Conservation (phyloP, 805 yeast species). For the Ogataea kodamae region DNA sequence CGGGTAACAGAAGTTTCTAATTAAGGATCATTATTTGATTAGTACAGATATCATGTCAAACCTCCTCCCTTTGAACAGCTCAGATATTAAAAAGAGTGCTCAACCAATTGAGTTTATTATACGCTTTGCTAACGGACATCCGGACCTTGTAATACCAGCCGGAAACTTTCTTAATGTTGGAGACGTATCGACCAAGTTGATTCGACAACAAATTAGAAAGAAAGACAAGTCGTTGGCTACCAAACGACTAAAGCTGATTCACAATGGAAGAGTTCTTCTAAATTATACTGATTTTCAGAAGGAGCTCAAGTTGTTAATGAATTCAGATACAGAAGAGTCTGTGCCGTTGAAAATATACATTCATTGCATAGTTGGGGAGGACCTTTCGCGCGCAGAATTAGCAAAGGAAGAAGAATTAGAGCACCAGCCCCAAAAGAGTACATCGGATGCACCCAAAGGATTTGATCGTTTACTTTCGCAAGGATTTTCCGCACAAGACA, state of each 20-base stretch:
- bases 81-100: conserved; percentile 10
- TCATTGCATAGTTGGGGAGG: conserved; percentile 78
- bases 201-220: conserved; percentile 43
- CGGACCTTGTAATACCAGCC: conserved; percentile 40
- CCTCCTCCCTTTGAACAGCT: conserved; percentile 18
- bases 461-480: conserved; percentile 80
- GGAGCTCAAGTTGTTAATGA: conserved; percentile 38
- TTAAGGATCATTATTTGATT: too few species aligned
- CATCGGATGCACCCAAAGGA: conserved; percentile 72
- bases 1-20: too few species aligned
- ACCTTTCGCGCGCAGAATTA: conserved; percentile 51
- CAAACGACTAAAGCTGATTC: conserved; percentile 59
- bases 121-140: conserved; percentile 44
- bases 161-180: conserved; percentile 23
- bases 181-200: conserved; percentile 35
- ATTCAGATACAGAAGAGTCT: conserved; percentile 16
- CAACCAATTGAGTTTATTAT: conserved; percentile 29
- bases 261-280: conserved; percentile 63
- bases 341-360: conserved; percentile 47
- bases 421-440: conserved; percentile 47
- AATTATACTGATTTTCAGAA: conserved; percentile 51
- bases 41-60: conserved; percentile 11
- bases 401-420: conserved; percentile 59
- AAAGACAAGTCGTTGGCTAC: conserved; percentile 28
- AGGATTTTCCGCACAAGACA: conserved; percentile 79